Evolutionary conservation across 768 basidiomycete genomes (phyloP), one percentile per base, ranked within the genome.

Genomic region (Hygrophorus russula): DNA sequence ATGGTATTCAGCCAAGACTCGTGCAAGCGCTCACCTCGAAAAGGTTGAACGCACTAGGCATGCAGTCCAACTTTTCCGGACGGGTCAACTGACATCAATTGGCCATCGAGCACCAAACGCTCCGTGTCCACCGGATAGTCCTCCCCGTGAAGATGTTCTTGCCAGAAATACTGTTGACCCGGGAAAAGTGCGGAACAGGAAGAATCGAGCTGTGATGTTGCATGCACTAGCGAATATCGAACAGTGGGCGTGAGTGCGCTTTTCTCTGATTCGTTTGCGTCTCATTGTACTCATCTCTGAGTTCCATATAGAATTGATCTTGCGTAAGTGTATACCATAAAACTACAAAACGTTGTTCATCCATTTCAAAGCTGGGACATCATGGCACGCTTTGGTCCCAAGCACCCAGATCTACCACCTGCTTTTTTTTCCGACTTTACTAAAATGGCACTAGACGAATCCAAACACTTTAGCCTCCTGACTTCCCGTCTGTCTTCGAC

Each of bases 221-320:
- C 87, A 88, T 59, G 82, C 86, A 1, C 60, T 89, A 1, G 86
- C 86, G 0, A 87, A 87, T 54, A 86, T 91, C 41, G 86, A 89
- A 52, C 86, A 87, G 57, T 91, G 84, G 82, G 88, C 88, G 74
- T 83, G 51, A 73, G 82, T 78, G 39, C 14, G n/a, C 11, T 14
- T 35, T 20, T 12, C 36, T 42, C 24, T 36, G 43, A 10, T 14
- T 35, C 11, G 12, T 28, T 14, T 8, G 20, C 19, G 2, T 35
- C 29, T 36, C 10, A n/a, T n/a, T n/a, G n/a, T 29, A 33, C 20
- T 33, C 24, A 36, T 19, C 24, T 28, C 10, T 18, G 33, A 18
- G 10, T 14, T 1, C 9, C 32, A n/a, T 28, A 10, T 42, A 81
- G 79, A 4, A 84, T 85, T 36, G 84, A 88, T 51, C 69, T 88